Evolutionary conservation across 352 stramenopile species (phyloP), one percentile per base, ranked within the genome.

Genomic region (Globisporangium carolinianum): DNA sequence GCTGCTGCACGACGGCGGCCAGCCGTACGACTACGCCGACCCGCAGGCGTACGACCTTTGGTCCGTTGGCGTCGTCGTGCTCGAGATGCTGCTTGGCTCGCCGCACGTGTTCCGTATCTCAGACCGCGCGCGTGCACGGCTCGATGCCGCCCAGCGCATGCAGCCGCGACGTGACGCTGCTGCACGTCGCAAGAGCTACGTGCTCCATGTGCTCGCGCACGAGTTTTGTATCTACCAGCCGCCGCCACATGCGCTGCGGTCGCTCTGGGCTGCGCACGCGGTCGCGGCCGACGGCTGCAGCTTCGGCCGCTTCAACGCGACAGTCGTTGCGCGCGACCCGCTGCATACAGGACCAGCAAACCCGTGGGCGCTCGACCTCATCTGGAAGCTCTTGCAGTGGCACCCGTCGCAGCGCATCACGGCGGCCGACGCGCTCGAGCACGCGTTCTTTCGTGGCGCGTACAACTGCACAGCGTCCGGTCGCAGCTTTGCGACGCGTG

Each of bases 71-170:
- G 90, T 99, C 55, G 79, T 98, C 36, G 95, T 97, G 32, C 69
- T 98, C n/a, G 96, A 99, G 68, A 74, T 99, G 58, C 65, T 98
- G 12, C 67, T 99, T 3, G 96, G 96, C 1, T 98, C 95, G 3
- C 93, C 95, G 0, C 81, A 90, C 67, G 81, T 94, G 15, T 94
- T 94, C 63, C 62, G 77, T 50, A 90, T 93, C 50, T 87, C 80
- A 5, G 65, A 81, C 11, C 75, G 96, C 41, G 97, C 94, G 39
- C 86, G 81, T n/a, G 90, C 88, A 12, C 85, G 98, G 45, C 60
- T 98, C 32, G 95, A 97, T 17, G 77, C 85, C 10, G 53, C 71
- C 1, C 64, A 61, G 1, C 66, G 68, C 47, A 32, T 32, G 24
- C 24, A 32, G 24, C 24, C 24, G 24, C 24, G 24, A 32, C 24